Conservation (phyloP, 176 grass and related monocot genomes). For the Cymbopogon citratus region DNA sequence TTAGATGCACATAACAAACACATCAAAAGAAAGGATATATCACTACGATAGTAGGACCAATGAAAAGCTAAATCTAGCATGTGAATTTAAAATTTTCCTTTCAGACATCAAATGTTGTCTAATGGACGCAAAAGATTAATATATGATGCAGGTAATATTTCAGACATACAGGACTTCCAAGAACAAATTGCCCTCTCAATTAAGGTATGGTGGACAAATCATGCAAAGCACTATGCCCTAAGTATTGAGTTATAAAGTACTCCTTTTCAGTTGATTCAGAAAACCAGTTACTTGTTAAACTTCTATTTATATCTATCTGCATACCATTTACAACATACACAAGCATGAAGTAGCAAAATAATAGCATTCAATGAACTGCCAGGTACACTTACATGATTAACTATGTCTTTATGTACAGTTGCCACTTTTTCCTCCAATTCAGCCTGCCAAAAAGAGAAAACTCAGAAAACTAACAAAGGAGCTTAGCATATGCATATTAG, state of each 20-base stretch:
- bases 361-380: too few relatives aligned
- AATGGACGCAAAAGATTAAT: constrained; percentile 15
- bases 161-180: not conserved
- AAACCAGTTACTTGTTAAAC: too few relatives aligned
- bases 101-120: not conserved
- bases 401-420: too few relatives aligned
- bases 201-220: not conserved
- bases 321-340: too few relatives aligned
- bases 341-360: too few relatives aligned
- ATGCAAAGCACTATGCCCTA: not conserved
- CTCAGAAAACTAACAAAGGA: constrained; percentile 11
- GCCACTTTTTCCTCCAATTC: too few relatives aligned
- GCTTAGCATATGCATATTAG: not conserved
- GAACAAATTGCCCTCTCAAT: not conserved
- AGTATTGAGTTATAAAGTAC: not conserved
- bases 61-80: not conserved
- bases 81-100: constrained; percentile 4
- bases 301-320: too few relatives aligned
- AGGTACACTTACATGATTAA: too few relatives aligned
- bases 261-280: not conserved
- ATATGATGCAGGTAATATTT: constrained; percentile 18
- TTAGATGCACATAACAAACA: not conserved
- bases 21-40: not conserved
- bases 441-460: constrained; percentile 27
- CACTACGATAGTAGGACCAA: not conserved